These are phyloP conservation scores for Stemphylium lycopersici DNA, from an alignment of 2,329 filamentous ascomycete species.

Conservation along the genomic window DNA sequence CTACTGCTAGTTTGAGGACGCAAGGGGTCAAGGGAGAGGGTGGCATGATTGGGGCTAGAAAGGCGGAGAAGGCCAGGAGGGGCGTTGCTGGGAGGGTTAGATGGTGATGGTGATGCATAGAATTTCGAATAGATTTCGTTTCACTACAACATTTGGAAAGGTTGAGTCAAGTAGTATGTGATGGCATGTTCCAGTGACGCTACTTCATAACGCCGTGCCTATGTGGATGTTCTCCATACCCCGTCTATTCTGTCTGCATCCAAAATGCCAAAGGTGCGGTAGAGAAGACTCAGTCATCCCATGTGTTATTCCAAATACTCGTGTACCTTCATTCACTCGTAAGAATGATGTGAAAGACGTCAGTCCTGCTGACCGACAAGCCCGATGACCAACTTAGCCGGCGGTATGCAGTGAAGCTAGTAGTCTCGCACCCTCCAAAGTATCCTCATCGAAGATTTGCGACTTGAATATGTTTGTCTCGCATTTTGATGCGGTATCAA, in stretches of 20 bases:
- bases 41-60: conserved; percentile 22
- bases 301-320: too few relatives aligned
- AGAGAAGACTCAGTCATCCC: too few relatives aligned
- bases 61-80: background rate
- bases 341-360: background rate
- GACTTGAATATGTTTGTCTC: background rate
- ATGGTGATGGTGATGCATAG: conserved; percentile 6
- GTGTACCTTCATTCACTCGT: background rate
- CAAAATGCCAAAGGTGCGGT: too few relatives aligned
- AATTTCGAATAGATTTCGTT: background rate
- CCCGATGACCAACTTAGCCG: background rate
- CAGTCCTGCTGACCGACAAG: background rate
- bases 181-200: background rate
- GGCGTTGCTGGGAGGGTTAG: conserved; percentile 20
- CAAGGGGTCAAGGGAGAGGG: conserved; percentile 19
- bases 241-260: too few relatives aligned
- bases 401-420: background rate
- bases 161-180: background rate
- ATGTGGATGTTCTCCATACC: too few relatives aligned
- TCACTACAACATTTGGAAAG: background rate
- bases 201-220: too few relatives aligned
- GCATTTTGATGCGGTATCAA: background rate
- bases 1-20: conserved; percentile 25
- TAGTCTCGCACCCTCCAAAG: background rate
- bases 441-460: background rate